Base-by-base conservation (phyloP, 1,284 basidiomycete species). In the Papiliotrema laurentii region DNA sequence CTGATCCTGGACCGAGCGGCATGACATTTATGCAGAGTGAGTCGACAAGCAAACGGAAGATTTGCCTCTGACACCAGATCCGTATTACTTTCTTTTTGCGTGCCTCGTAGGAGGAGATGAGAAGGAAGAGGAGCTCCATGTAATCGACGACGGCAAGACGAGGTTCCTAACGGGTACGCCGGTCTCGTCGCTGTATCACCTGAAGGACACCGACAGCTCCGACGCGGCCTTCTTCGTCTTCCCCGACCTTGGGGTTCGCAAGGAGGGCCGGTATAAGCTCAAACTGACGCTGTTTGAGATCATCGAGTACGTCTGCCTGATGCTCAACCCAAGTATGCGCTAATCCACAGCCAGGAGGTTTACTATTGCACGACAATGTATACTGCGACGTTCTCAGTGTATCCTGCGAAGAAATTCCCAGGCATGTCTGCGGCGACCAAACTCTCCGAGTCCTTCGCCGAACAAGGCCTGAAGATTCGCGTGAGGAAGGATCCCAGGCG, bases 61-160 rank as follows among this genome's bases (percentile, higher is more conserved):
- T 18, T 43, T 62, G 22, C 28, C 41, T 41, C 34, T 49, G 35
- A 50, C 27, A 54, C 14, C 86, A 94, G 74, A 92, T 58, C 90
- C 90, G 0, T 92, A 92, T 70, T 92, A 92, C 68, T 94, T 96
- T 73, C 90, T 92, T 82, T 94, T 90, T 61, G 90, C 90, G 5
- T 84, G 83, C 56, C 79, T 94, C 21, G 87, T 89, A 0, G 85
- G 88, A 58, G 87, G 87, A 0, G 88, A 91, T 58, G 66, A 68
- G 28, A 47, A 64, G 27, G 89, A 94, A 60, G 81, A 87, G n/a
- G 93, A 97, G 72, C 74, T 97, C 31, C 92, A 94, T 68, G 85
- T 91, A 79, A 79, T 93, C 45, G 89, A 89, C 79, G 91, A 94
- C 60, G 89, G 89, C n/a, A 86, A 67, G 36, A 69, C 67, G 10